Percentiles rank a stretch among this genome's conserved stretches.
phyloP scores from a whole-genome alignment of 2,329 filamentous ascomycete genomes.

The Phaeosphaeriaceae sp. region DNA sequence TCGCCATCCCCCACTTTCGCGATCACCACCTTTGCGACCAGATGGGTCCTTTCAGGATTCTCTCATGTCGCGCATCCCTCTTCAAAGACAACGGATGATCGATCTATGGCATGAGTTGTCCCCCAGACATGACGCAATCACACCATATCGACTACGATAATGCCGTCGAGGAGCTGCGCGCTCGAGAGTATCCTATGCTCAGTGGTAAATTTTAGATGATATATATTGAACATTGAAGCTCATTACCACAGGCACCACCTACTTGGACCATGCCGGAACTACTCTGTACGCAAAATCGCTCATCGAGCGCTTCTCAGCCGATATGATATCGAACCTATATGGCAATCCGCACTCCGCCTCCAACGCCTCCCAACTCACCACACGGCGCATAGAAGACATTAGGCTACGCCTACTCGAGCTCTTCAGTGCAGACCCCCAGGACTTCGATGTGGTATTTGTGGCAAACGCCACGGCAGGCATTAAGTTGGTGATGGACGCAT shows the following conservation, averaged over 20 bases:
- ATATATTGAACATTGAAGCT: neutral
- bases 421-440: constrained; percentile 80
- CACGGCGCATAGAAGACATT: constrained; percentile 76
- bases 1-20: constrained; percentile 48
- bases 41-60: constrained; percentile 30
- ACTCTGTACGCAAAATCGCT: constrained; percentile 82
- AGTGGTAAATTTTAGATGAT: constrained; percentile 58
- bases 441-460: constrained; percentile 90
- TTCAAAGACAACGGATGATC: constrained; percentile 34
- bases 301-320: constrained; percentile 79
- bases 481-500: constrained; percentile 82
- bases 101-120: neutral
- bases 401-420: constrained; percentile 75
- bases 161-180: constrained; percentile 66
- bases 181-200: constrained; percentile 73
- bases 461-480: constrained; percentile 91
- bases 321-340: constrained; percentile 80
- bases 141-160: constrained; percentile 60
- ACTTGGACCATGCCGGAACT: constrained; percentile 96
- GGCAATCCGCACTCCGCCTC: constrained; percentile 94
- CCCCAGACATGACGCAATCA: constrained; percentile 37
- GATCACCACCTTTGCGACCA: constrained; percentile 29
- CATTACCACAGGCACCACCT: constrained; percentile 69
- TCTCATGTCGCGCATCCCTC: constrained; percentile 8
- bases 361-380: constrained; percentile 78